phyloP scores from a whole-genome alignment of 2,329 filamentous ascomycete genomes.

The Cladorrhinum sp. region DNA sequence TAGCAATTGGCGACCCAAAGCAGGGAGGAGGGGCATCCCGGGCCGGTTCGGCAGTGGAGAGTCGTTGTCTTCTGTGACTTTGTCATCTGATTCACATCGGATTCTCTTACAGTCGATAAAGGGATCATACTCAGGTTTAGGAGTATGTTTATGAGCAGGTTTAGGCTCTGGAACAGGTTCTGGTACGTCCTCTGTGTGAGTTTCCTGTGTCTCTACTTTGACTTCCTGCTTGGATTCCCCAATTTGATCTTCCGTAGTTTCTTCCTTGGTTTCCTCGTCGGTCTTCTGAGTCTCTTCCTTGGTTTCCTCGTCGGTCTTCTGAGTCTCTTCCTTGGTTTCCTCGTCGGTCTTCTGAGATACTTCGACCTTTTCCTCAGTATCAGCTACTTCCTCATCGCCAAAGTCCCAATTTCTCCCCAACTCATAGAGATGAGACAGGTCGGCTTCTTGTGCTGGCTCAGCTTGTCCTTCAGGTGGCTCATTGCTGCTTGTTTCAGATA shows the following conservation, averaged over 20 bases:
- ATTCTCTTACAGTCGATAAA: neutral
- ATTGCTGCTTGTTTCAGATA: neutral
- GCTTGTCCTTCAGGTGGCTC: neutral
- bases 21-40: slow-evolving; percentile 10
- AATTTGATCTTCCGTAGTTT: neutral
- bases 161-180: neutral
- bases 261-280: neutral
- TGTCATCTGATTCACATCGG: neutral
- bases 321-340: slow-evolving; percentile 8
- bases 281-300: neutral
- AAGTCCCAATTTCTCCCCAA: neutral
- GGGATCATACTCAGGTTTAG: neutral
- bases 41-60: neutral
- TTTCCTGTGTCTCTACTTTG: neutral
- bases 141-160: neutral
- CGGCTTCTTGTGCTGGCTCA: neutral
- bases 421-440: neutral
- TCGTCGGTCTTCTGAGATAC: neutral
- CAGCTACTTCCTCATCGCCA: neutral
- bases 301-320: slow-evolving; percentile 4
- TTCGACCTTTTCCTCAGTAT: neutral
- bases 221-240: neutral
- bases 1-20: neutral
- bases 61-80: neutral
- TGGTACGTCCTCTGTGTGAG: neutral